Base-by-base conservation (phyloP, 805 yeast genomes). In the Lachancea lanzarotensis region DNA sequence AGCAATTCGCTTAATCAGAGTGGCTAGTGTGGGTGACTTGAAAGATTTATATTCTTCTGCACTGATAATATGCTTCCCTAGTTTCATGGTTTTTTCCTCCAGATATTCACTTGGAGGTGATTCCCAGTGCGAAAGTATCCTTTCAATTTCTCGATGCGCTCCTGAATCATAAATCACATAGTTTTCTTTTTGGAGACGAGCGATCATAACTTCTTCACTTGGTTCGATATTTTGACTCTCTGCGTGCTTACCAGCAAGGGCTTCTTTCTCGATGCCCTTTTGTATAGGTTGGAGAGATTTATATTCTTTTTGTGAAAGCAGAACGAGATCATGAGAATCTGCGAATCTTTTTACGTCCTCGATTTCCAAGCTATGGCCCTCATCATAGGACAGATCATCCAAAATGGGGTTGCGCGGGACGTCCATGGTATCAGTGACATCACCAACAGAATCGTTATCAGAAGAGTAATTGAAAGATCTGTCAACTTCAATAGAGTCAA, bases 271-370 rank as follows among this genome's bases (percentile, higher is more conserved):
- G 8, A 22, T 22, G 25, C 25, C 25, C 25, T 22, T 22, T 8
- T 22, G 25, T 8, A 22, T 22, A 8, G 25, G 25, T 22, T 8
- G 25, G 11, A 35, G 3, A 6, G 26, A n/a, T 11, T 9, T 17
- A 15, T 22, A 62, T 18, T 63, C 60, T 2, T 46, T 47, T 11
- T 38, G 19, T 15, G 60, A 59, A 7, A 63, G 35, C n/a, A 63
- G 26, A 1, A 65, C 60, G 38, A 66, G 40, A 13, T 56, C 52
- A 42, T 65, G 59, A 19, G 50, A 46, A 9, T 54, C 49, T 6
- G 68, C 70, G 20, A 15, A 35, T 16, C 9, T n/a, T 31, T 35
- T 15, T n/a, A 36, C 17, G 12, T 27, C 30, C 3, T 16, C 17
- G 17, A 11, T 17, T 6, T 42, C 41, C n/a, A 31, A 2, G 12